A percentile compares a stretch with the other conserved stretches of the same genome.
These are phyloP conservation scores for Nannochloris sp. DNA, from an alignment of 139 green algal species.

Conservation along the genomic window DNA sequence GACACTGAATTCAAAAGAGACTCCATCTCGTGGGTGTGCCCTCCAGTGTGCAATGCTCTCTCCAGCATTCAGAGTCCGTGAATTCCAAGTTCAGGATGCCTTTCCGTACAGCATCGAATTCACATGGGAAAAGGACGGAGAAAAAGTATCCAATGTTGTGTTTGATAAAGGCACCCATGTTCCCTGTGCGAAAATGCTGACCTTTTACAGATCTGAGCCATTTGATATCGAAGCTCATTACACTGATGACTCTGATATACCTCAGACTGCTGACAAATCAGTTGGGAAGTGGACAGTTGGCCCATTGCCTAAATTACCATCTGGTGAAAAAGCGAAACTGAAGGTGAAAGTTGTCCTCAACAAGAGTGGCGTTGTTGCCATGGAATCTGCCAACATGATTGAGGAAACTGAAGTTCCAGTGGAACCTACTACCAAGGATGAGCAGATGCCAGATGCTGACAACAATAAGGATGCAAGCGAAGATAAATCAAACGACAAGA, in stretches of 20 bases:
- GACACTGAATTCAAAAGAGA: slow-evolving; percentile 95
- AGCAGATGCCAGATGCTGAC: slow-evolving; percentile 12
- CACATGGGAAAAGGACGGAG: slow-evolving; percentile 75
- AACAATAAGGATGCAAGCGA: slow-evolving; percentile 18
- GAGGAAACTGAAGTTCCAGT: slow-evolving; percentile 76
- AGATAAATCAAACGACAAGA: slow-evolving; percentile 10
- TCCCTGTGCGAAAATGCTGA: slow-evolving; percentile 86
- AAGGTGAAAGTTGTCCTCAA: slow-evolving; percentile 80
- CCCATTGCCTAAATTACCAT: slow-evolving; percentile 23
- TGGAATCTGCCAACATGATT: slow-evolving; percentile 68
- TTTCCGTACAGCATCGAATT: slow-evolving; percentile 76
- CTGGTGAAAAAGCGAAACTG: slow-evolving; percentile 68
- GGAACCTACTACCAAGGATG: slow-evolving; percentile 18
- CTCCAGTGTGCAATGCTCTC: slow-evolving; percentile 98
- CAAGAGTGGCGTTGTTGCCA: slow-evolving; percentile 72
- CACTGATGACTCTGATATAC: slow-evolving; percentile 47
- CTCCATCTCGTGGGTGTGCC: slow-evolving; percentile 78
- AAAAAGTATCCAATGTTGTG: slow-evolving; percentile 38
- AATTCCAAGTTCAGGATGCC: slow-evolving; percentile 91
- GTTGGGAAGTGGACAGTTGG: slow-evolving; percentile 37
- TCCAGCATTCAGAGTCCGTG: slow-evolving; percentile 91
- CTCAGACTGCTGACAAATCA: slow-evolving; percentile 23
- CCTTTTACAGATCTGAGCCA: slow-evolving; percentile 70
- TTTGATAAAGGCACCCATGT: slow-evolving; percentile 67
- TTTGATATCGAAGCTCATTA: slow-evolving; percentile 59